Percentiles rank a stretch among this genome's conserved stretches.
These are phyloP conservation scores for Lecanicillium sp. DNA, from an alignment of 2,329 filamentous ascomycete genomes.

Conservation along the genomic window DNA sequence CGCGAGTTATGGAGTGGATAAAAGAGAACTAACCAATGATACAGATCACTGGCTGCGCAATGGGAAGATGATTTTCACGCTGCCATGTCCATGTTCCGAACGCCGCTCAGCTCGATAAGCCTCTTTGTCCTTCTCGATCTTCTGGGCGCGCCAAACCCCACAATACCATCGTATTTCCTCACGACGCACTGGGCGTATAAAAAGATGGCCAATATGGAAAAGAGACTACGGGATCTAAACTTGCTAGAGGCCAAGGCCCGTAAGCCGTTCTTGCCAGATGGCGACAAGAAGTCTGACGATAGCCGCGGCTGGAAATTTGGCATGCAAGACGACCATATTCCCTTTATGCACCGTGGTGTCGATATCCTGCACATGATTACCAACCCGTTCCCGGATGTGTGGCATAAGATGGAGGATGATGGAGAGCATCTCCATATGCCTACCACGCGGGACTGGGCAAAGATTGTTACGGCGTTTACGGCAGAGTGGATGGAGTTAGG, in stretches of 20 bases:
- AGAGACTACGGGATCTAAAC: slow-evolving; percentile 58
- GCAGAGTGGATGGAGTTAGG: slow-evolving; percentile 86
- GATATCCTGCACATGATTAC: slow-evolving; percentile 87
- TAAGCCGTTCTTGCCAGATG: slow-evolving; percentile 56
- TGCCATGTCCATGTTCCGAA: slow-evolving; percentile 65
- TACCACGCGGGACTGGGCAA: slow-evolving; percentile 81
- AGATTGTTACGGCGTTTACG: slow-evolving; percentile 73
- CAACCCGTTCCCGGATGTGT: slow-evolving; percentile 69
- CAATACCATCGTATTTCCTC: slow-evolving; percentile 77
- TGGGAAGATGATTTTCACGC: slow-evolving; percentile 70
- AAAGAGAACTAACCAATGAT: slow-evolving; percentile 3
- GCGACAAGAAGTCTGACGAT: slow-evolving; percentile 38
- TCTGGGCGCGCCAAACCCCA: slow-evolving; percentile 61
- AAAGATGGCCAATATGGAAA: slow-evolving; percentile 65
- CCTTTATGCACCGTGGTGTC: slow-evolving; percentile 80
- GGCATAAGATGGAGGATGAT: slow-evolving; percentile 81
- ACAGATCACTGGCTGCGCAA: slow-evolving; percentile 61
- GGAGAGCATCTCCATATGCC: slow-evolving; percentile 73
- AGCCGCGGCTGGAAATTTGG: slow-evolving; percentile 35
- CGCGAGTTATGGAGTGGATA: background rate
- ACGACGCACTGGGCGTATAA: slow-evolving; percentile 92
- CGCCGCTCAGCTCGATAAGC: slow-evolving; percentile 67
- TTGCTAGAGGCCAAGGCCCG: slow-evolving; percentile 53
- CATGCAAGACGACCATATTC: slow-evolving; percentile 82
- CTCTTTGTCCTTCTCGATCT: slow-evolving; percentile 90